Base-by-base conservation (phyloP, 2,329 filamentous ascomycete species). In the Calonectria honghensis region DNA sequence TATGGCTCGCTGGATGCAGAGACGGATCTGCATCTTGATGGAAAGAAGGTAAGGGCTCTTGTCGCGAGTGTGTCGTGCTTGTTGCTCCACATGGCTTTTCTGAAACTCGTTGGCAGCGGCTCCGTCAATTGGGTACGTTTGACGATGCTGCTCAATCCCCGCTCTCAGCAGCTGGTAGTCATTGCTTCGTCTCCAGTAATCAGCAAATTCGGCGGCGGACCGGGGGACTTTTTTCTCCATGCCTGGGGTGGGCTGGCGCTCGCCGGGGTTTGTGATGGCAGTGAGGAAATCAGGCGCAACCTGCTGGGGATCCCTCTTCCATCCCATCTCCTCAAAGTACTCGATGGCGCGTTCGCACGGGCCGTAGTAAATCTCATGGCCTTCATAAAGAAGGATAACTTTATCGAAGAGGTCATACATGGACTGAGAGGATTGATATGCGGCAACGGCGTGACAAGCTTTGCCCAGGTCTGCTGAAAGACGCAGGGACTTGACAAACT, bases 231-330 rank as follows among this genome's bases (percentile, higher is more conserved):
- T 63, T 18, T 41, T 35, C 11, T 63, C 57, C 57, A 63, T 63
- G 35, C 57, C 57, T 6, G 57, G 37, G 9, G 6, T 18, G 10
- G 57, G 57, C 39, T 39, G 35, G 18, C 57, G 57, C 24, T 63
- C 57, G 57, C 57, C 57, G 20, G 57, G 64, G 41, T 80, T 83
- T 4, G 88, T 89, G 24, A 90, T 85, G 4, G 87, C 87, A 4
- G 94, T 95, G 65, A 96, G 84, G 85, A 95, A 95, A 81, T 95
- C 94, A 1, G 93, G 91, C 1, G 93, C 95, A 0, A 94, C 95
- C 79, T 93, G 86, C 51, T 86, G 82, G 4, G 86, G 85, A 1
- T 86, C 86, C 35, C 85, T 93, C 37, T 90, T 86, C 78, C 94
- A 95, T 0, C 94, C 93, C 73, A 95, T 86, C 29, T 88, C 85